A percentile compares a stretch with the other conserved stretches of the same genome.
phyloP scores from a whole-genome alignment of 2,329 filamentous ascomycete genomes.

The Aaosphaeria pasadenensis region DNA sequence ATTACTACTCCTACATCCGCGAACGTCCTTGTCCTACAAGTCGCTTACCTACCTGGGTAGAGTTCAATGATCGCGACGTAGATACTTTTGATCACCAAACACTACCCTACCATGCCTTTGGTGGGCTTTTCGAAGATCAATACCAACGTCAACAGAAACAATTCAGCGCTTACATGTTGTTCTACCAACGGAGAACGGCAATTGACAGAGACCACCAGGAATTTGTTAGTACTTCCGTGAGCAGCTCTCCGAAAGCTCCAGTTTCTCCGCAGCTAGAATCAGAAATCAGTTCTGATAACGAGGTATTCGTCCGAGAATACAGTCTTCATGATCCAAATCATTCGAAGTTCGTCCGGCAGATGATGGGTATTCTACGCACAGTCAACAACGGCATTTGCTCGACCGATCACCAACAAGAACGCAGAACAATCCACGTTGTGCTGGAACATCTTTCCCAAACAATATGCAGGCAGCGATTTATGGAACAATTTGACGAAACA shows the following conservation, averaged over 20 bases:
- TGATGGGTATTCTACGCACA: conserved; percentile 58
- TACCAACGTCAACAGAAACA: conserved; percentile 27
- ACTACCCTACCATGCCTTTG: conserved; percentile 74
- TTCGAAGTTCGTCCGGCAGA: conserved; percentile 60
- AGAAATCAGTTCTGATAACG: conserved; percentile 70
- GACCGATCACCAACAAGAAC: conserved; percentile 45
- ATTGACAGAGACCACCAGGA: conserved; percentile 44
- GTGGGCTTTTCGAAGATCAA: conserved; percentile 36
- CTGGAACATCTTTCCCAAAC: conserved; percentile 73
- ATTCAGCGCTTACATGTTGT: conserved; percentile 90
- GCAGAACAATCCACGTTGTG: conserved; percentile 53
- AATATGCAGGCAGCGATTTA: conserved; percentile 67
- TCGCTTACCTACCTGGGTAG: conserved; percentile 65
- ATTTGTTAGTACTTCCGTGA: conserved; percentile 38
- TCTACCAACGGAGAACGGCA: conserved; percentile 79
- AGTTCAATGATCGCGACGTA: conserved; percentile 92
- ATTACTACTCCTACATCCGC: conserved; percentile 95
- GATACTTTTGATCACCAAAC: conserved; percentile 68
- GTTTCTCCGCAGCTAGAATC: conserved; percentile 46
- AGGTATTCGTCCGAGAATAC: conserved; percentile 69
- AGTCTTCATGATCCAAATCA: conserved; percentile 76
- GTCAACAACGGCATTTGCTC: conserved; percentile 51
- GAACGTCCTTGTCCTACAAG: conserved; percentile 62
- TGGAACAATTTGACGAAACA: conserved; percentile 60
- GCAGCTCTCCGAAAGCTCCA: conserved; percentile 46